These are phyloP conservation scores for Astrocystis sublimbata DNA, from an alignment of 495 filamentous ascomycete species.

Conservation along the genomic window DNA sequence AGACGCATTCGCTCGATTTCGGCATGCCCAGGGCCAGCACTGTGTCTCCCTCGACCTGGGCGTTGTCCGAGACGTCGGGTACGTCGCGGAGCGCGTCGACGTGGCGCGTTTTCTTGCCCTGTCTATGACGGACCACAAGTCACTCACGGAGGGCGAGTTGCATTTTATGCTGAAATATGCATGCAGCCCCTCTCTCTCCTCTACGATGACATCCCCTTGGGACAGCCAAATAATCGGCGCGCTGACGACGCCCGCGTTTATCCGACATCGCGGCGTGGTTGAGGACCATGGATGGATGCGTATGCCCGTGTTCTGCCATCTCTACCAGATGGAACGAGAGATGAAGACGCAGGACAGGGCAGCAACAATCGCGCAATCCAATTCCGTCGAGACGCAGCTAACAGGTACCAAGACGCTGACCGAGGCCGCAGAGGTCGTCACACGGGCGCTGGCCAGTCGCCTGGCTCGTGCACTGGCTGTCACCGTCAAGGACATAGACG, in stretches of 20 bases:
- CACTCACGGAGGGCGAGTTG: not conserved
- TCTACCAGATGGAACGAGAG: too few species aligned
- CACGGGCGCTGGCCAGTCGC: not conserved
- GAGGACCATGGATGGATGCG: too few species aligned
- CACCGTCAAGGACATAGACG: not conserved
- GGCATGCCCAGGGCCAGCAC: conserved; percentile 27
- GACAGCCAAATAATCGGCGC: too few species aligned
- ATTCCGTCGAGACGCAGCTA: not conserved
- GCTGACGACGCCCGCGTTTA: too few species aligned
- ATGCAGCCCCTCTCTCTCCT: too few species aligned
- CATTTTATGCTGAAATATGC: not conserved
- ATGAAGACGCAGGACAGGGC: too few species aligned
- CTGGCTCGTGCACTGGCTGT: not conserved
- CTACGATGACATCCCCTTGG: too few species aligned
- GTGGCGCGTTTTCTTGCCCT: too few species aligned
- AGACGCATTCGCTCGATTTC: conserved; percentile 41
- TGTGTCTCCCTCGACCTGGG: conserved; percentile 49
- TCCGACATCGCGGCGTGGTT: too few species aligned
- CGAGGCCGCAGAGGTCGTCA: too few species aligned
- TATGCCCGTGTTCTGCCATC: too few species aligned
- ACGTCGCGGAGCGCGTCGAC: conserved; percentile 20
- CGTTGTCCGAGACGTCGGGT: conserved; percentile 32
- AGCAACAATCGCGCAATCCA: not conserved
- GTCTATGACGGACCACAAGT: not conserved
- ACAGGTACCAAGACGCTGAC: too few species aligned